These are phyloP conservation scores for Thelonectria discophora DNA, from an alignment of 2,329 filamentous ascomycete genomes.

Conservation along the genomic window DNA sequence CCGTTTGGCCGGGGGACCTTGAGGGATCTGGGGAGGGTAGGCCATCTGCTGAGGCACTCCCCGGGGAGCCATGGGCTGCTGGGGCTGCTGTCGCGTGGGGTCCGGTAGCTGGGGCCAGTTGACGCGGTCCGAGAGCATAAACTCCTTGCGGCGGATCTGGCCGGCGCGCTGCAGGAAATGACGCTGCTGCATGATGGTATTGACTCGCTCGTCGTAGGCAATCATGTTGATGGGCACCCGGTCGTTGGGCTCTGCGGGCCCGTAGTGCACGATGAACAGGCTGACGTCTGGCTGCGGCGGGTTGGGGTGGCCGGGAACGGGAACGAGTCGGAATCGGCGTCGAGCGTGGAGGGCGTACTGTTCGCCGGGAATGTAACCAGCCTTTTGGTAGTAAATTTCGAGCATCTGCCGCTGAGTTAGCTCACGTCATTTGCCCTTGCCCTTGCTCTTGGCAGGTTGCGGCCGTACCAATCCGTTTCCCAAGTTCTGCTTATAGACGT, in stretches of 20 bases:
- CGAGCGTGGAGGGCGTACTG: conserved; percentile 79
- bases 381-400: conserved; percentile 86
- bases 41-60: conserved; percentile 69
- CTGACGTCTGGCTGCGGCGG: conserved; percentile 78
- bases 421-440: not conserved
- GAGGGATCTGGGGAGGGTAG: conserved; percentile 63
- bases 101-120: conserved; percentile 88
- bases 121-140: conserved; percentile 88
- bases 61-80: conserved; percentile 55
- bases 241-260: conserved; percentile 76
- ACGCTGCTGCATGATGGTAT: conserved; percentile 68
- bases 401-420: conserved; percentile 67
- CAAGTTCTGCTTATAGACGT: conserved; percentile 77
- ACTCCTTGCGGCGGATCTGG: conserved; percentile 87
- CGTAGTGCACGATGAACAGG: conserved; percentile 93
- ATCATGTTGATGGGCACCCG: conserved; percentile 75
- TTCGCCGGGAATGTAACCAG: conserved; percentile 82
- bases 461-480: conserved; percentile 65
- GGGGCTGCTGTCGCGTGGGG: conserved; percentile 60
- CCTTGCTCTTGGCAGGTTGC: not conserved
- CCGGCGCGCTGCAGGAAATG: conserved; percentile 77
- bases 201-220: conserved; percentile 68
- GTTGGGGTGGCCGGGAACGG: conserved; percentile 74
- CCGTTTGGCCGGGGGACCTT: conserved; percentile 65
- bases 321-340: conserved; percentile 84